Base-by-base conservation (phyloP, 176 grass and related monocot species). In the Otatea glauca region DNA sequence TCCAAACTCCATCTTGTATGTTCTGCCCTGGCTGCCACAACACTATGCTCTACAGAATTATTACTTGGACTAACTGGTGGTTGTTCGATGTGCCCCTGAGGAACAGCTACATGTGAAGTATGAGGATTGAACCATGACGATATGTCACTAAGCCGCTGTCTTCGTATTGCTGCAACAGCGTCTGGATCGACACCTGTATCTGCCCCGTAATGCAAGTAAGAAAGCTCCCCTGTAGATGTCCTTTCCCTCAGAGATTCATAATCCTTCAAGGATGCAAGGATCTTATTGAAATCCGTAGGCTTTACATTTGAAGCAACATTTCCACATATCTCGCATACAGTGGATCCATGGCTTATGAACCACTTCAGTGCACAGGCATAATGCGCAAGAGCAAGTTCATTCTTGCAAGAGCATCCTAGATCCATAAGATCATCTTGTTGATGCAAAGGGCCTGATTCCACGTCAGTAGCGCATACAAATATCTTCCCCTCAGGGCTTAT, bases 351-450 rank as follows among this genome's bases (percentile, higher is more conserved):
- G 80, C 59, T 95, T 58, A 98, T 68, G 45, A 98, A 98, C 96
- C 96, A 98, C 84, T 98, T 98, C 20, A 98, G 75, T 7, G 93
- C 96, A 53, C 96, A 98, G 38, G 96, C 89, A 58, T 98, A 98
- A 42, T 95, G 96, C 4, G 81, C 89, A 41, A 93, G 89, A 15
- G 93, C 86, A 29, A 98, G 91, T 60, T 98, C 96, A 23, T 95
- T 95, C 83, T 93, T 98, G 85, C 96, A 98, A 38, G 93, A 95
- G 66, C 96, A 98, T 29, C 96, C 96, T 38, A 98, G 85, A 79
- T 93, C 60, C 44, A 95, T 60, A 27, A 98, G 34, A 16, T 70
- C 67, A 25, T 95, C 92, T 27, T 98, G 88, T 25, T 77, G 81
- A 53, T 81, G 84, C 67, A 68, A 80, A n/a, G 83, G 83, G n/a